A percentile compares a stretch with the other conserved stretches of the same genome.
These are phyloP conservation scores for Magnolia kwangsiensis DNA, from an alignment of 164 flowering plant species.

Conservation along the genomic window DNA sequence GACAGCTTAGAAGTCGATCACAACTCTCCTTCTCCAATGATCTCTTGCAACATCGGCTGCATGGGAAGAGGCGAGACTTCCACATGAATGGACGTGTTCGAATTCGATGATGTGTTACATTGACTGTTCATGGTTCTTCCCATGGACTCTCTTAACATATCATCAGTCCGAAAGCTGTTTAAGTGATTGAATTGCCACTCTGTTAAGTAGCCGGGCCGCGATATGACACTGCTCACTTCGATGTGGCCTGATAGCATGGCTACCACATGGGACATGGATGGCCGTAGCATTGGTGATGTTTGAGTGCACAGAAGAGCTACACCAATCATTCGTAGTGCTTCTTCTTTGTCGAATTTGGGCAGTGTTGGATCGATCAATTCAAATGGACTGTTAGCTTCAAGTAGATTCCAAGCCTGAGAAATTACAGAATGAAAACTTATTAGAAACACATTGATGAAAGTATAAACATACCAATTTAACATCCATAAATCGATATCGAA, in stretches of 20 bases:
- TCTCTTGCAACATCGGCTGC: slow-evolving; percentile 15
- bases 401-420: slow-evolving; percentile 45
- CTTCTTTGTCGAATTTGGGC: slow-evolving; percentile 25
- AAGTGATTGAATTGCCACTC: slow-evolving; percentile 37
- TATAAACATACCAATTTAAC: too few species aligned
- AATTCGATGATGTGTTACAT: slow-evolving; percentile 1
- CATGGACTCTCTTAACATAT: background rate
- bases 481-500: too few species aligned
- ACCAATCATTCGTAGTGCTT: slow-evolving; percentile 37
- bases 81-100: background rate
- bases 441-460: too few species aligned
- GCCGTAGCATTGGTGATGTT: slow-evolving; percentile 43
- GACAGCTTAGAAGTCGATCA: too few species aligned
- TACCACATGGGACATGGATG: slow-evolving; percentile 39
- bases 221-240: slow-evolving; percentile 32
- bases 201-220: slow-evolving; percentile 39
- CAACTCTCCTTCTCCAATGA: slow-evolving; percentile 14
- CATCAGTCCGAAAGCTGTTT: slow-evolving; percentile 17
- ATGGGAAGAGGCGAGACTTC: background rate
- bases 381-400: slow-evolving; percentile 28
- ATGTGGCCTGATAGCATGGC: slow-evolving; percentile 49
- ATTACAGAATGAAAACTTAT: background rate
- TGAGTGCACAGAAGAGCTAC: slow-evolving; percentile 54
- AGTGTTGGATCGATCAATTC: slow-evolving; percentile 40
- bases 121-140: background rate